Evolutionary conservation across 495 filamentous ascomycete genomes (phyloP).

Genomic region (Glarea lozoyensis): DNA sequence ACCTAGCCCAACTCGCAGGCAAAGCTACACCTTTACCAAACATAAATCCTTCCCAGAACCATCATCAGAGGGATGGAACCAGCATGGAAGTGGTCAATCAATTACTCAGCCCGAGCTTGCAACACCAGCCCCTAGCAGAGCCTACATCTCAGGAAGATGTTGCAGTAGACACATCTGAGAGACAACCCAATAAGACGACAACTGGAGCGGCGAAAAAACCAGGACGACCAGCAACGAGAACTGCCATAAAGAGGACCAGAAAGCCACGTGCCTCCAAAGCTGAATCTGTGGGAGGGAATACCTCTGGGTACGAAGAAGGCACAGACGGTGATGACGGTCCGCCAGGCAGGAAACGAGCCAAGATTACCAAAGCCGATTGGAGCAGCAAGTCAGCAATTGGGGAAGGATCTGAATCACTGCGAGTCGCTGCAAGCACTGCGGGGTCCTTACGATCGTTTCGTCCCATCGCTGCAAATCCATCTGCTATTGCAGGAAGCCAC

Average conservation of each 20-base stretch:
- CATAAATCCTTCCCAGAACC: constrained; percentile 1
- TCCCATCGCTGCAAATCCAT: constrained; percentile 50
- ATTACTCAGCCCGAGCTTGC: constrained; percentile 19
- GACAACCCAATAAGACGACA: constrained; percentile 1
- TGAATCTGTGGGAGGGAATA: constrained; percentile 35
- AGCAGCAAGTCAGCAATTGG: constrained; percentile 60
- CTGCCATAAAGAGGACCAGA: constrained; percentile 32
- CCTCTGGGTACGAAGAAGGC: constrained; percentile 61
- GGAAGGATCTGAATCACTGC: constrained; percentile 64
- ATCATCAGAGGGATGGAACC: constrained; percentile 23
- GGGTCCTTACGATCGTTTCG: constrained; percentile 81
- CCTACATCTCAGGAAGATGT: constrained; percentile 8
- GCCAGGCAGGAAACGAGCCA: constrained; percentile 63
- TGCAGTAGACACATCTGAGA: not conserved
- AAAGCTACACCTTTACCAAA: not conserved
- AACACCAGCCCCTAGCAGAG: constrained; percentile 6
- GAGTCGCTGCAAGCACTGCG: constrained; percentile 79
- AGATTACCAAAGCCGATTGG: constrained; percentile 58
- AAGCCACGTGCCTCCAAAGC: constrained; percentile 37
- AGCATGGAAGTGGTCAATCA: constrained; percentile 25
- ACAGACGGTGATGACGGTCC: constrained; percentile 56
- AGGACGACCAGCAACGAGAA: constrained; percentile 32
- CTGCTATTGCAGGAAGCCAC: constrained; percentile 34
- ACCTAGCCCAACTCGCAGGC: constrained; percentile 11
- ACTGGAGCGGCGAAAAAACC: constrained; percentile 8